Conservation (phyloP, 2,329 filamentous ascomycete genomes). For the Talaromyces sp. region DNA sequence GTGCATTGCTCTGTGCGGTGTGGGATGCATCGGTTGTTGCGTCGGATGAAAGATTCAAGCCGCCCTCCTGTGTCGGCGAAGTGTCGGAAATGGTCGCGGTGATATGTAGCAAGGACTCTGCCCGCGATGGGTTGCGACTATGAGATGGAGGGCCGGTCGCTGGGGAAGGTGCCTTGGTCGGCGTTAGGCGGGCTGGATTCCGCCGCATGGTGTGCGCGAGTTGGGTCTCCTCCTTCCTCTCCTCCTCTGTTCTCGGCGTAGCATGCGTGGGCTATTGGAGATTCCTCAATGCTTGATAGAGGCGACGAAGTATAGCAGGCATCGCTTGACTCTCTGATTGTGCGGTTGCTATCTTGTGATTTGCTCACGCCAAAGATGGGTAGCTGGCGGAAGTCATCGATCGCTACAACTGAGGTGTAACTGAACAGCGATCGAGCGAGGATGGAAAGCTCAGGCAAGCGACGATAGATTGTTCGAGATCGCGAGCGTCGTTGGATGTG, state of each 20-base stretch:
- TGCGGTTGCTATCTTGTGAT: not conserved
- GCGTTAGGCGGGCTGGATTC: conserved; percentile 40
- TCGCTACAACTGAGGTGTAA: not conserved
- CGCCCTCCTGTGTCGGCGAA: not conserved
- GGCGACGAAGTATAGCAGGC: conserved; percentile 6
- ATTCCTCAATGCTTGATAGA: conserved; percentile 4
- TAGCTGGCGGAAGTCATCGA: not conserved
- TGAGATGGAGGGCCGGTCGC: conserved; percentile 27
- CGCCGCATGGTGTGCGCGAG: conserved; percentile 22
- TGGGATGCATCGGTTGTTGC: conserved; percentile 24
- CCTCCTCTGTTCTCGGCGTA: conserved; percentile 9
- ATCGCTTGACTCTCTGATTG: conserved; percentile 14
- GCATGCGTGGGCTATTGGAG: conserved; percentile 15
- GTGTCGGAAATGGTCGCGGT: conserved; percentile 3
- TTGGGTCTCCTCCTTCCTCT: conserved; percentile 6
- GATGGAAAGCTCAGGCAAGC: not conserved
- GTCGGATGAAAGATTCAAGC: conserved; percentile 19
- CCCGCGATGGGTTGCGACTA: conserved; percentile 24
- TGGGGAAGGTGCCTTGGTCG: conserved; percentile 36
- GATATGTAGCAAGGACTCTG: conserved; percentile 15
- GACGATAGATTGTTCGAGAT: not conserved
- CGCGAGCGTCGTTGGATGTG: not conserved
- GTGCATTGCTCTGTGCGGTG: conserved; percentile 33
- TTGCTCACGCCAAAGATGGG: not conserved
- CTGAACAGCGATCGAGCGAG: not conserved